These are phyloP conservation scores for Moesziomyces parantarcticus DNA, from an alignment of 1,284 basidiomycete species.

Conservation along the genomic window DNA sequence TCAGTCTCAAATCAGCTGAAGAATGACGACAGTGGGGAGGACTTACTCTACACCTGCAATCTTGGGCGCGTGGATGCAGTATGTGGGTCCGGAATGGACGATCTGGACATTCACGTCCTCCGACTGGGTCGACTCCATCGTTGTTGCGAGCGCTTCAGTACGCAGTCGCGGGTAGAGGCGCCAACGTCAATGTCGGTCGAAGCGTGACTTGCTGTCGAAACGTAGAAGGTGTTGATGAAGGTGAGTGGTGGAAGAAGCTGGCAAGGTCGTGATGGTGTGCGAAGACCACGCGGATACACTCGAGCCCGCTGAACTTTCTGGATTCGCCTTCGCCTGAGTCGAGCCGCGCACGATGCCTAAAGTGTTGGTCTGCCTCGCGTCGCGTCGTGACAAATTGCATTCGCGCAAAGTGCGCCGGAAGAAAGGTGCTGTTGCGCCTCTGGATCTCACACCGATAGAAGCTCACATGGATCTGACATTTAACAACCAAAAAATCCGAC, in stretches of 20 bases:
- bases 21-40: not conserved
- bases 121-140: conserved; percentile 45
- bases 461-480: not conserved
- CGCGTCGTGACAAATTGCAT: conserved; percentile 10
- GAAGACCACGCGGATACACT: not conserved
- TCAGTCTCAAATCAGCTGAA: not conserved
- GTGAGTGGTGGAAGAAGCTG: not conserved
- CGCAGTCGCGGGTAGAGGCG: conserved; percentile 6
- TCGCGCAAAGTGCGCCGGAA: conserved; percentile 20
- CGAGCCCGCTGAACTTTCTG: not conserved
- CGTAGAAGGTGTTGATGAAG: not conserved
- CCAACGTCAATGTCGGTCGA: not conserved
- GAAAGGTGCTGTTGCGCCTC: not conserved
- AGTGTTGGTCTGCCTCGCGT: conserved; percentile 39
- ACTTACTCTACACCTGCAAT: conserved; percentile 44
- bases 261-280: not conserved
- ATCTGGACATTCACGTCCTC: conserved; percentile 56
- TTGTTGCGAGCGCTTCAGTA: conserved; percentile 26
- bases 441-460: conserved; percentile 1
- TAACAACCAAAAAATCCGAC: not conserved
- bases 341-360: not conserved
- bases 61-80: conserved; percentile 52
- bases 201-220: not conserved
- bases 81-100: conserved; percentile 59
- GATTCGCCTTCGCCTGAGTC: too few species aligned